These are phyloP conservation scores for Ophiostoma quercus DNA, from an alignment of 2,329 filamentous ascomycete genomes.

Conservation along the genomic window DNA sequence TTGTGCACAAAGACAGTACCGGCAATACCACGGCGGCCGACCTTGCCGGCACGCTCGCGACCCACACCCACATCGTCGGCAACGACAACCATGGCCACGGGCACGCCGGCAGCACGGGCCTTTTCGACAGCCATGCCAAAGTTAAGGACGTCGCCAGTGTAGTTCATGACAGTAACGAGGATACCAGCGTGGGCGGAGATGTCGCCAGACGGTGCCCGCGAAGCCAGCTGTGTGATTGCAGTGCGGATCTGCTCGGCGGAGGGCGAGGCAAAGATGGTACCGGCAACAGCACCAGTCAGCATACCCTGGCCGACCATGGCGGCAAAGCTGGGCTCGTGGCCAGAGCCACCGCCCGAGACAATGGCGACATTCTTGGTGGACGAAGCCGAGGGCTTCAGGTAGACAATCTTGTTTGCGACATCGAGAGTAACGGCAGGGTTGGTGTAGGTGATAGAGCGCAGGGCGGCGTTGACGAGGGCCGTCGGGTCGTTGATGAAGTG, in stretches of 20 bases:
- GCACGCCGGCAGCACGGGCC: constrained; percentile 69
- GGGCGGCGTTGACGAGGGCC: constrained; percentile 69
- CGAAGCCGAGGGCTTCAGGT: constrained; percentile 50
- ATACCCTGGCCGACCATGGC: constrained; percentile 79
- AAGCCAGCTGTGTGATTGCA: constrained; percentile 66
- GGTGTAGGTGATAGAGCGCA: constrained; percentile 70
- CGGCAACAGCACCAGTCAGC: constrained; percentile 74
- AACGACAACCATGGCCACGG: constrained; percentile 85
- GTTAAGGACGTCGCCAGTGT: constrained; percentile 83
- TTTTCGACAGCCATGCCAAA: constrained; percentile 94
- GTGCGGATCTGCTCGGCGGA: constrained; percentile 73
- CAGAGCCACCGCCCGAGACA: constrained; percentile 80
- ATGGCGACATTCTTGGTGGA: constrained; percentile 65
- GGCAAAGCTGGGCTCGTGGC: constrained; percentile 84
- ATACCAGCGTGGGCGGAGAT: constrained; percentile 51
- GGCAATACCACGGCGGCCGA: constrained; percentile 83
- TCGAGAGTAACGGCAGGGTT: constrained; percentile 83
- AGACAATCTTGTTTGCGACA: constrained; percentile 74
- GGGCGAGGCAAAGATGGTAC: constrained; percentile 75
- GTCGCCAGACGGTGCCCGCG: constrained; percentile 48
- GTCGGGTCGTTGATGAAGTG: constrained; percentile 86
- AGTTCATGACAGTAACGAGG: constrained; percentile 92
- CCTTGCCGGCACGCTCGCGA: constrained; percentile 75
- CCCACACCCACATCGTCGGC: constrained; percentile 91
- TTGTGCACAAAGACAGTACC: constrained; percentile 91